Conservation (phyloP, 176 grass and related monocot species). For the Hsuehochloa calcarea region DNA sequence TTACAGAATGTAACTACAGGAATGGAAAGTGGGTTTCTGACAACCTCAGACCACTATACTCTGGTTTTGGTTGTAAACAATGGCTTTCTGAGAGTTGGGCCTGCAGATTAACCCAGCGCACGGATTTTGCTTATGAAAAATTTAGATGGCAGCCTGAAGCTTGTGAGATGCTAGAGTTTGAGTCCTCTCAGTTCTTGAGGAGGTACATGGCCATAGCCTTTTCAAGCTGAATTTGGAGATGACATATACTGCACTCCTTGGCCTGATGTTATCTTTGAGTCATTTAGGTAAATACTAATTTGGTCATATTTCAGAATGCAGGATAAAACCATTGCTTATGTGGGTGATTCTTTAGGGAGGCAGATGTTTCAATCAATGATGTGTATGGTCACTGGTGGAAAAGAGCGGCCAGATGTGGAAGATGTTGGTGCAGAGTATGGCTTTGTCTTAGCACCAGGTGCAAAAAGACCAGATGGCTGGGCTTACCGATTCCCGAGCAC, state of each 20-base stretch:
- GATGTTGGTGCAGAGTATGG: conserved; percentile 65
- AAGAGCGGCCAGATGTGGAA: conserved; percentile 51
- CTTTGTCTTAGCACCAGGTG: conserved; percentile 46
- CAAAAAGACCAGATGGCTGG: conserved; percentile 80
- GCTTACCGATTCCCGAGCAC: conserved; percentile 72
- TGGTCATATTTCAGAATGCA: conserved; percentile 77
- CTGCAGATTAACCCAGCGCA: conserved; percentile 76
- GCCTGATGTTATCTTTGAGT: conserved; percentile 12
- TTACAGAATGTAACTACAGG: conserved; percentile 63
- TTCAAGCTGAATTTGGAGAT: conserved; percentile 35
- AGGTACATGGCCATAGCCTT: conserved; percentile 48
- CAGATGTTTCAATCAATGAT: conserved; percentile 97
- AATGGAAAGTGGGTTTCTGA: conserved; percentile 80
- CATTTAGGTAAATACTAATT: conserved; percentile 33
- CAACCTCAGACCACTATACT: conserved; percentile 67
- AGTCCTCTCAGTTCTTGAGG: conserved; percentile 63
- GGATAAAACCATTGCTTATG: conserved; percentile 84
- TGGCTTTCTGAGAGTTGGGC: conserved; percentile 89
- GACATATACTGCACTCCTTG: conserved; percentile 8
- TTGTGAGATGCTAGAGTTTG: conserved; percentile 72
- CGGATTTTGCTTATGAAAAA: conserved; percentile 78
- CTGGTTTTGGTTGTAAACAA: conserved; percentile 73
- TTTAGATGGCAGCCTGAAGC: conserved; percentile 85
- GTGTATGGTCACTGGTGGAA: conserved; percentile 79
- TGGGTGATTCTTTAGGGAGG: conserved; percentile 88